Base-by-base conservation (phyloP, 345 rosid genomes). In the Camelina hispida region DNA sequence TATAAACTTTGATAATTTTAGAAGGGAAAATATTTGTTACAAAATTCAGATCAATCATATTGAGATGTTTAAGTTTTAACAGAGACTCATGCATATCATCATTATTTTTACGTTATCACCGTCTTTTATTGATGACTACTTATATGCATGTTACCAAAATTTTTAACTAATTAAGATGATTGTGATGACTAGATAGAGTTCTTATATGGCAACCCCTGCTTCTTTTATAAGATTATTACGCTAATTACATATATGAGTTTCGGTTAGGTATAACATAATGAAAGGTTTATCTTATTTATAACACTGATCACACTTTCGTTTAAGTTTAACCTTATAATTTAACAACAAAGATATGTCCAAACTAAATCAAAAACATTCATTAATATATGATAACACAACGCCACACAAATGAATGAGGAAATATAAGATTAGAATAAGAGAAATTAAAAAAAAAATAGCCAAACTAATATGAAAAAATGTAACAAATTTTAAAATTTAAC, bases 171-270 rank as follows among this genome's bases (percentile, higher is more conserved):
- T 4, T 59, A 48, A 34, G 40, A 23, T 48, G 34, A 58, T 15
- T 50, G n/a, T 58, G 51, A 40, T 57, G 78, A 47, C 43, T 74
- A 66, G 66, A 47, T 57, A 25, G 66, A 74, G 72, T 74, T 57
- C 8, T 57, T 47, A 66, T 74, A 66, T 67, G 73, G 61, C 68
- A 75, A 75, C 54, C 7, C 7, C 25, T 16, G 23, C 25, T 66
- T 74, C 9, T 23, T 57, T 48, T 51, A 40, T 35, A 71, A 75
- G 61, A 67, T 43, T 66, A 67, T 43, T 66, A 37, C 28, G 25
- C 52, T 57, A 30, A 44, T 28, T 28, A 28, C 0, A 35, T 28
- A 25, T 65, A 2, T 65, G 0, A 18, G 35, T 32, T 11, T 44
- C 7, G 38, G 37, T 67, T 75, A 59, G 73, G 79, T 75, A 59